Evolutionary conservation across 148 eudicot genomes (phyloP).

Genomic region (Rhododendron molle): DNA sequence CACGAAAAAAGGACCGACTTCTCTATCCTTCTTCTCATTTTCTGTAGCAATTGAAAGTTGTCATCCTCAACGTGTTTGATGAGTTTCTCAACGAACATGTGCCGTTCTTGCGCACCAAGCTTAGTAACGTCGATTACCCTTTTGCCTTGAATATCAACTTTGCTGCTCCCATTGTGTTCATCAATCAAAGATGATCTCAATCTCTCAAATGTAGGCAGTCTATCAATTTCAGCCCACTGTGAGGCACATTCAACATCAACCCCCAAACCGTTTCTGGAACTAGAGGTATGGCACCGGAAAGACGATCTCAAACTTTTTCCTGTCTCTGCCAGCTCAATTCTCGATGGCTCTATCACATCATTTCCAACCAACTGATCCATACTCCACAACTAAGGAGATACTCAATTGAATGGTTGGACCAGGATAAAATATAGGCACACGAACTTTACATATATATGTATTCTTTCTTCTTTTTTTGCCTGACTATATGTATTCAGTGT

Average conservation of each 20-base stretch:
- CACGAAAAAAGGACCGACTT: slow-evolving; percentile 34
- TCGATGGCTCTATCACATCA: slow-evolving; percentile 36
- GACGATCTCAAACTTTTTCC: slow-evolving; percentile 46
- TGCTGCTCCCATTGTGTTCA: slow-evolving; percentile 28
- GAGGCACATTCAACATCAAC: slow-evolving; percentile 33
- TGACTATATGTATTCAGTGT: background rate
- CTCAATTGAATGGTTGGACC: background rate
- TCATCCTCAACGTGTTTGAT: slow-evolving; percentile 72
- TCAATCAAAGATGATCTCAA: slow-evolving; percentile 61
- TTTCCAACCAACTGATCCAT: slow-evolving; percentile 36
- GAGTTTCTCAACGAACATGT: slow-evolving; percentile 65
- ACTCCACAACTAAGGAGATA: background rate
- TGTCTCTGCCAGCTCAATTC: slow-evolving; percentile 37
- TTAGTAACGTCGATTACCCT: slow-evolving; percentile 53
- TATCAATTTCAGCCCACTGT: slow-evolving; percentile 55
- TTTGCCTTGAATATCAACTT: slow-evolving; percentile 34
- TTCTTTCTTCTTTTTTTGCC: no score
- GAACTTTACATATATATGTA: background rate
- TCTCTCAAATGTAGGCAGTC: slow-evolving; percentile 67
- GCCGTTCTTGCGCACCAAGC: slow-evolving; percentile 64
- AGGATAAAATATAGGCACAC: background rate
- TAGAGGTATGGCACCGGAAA: slow-evolving; percentile 25
- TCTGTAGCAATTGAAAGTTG: slow-evolving; percentile 67
- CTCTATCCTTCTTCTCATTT: slow-evolving; percentile 65
- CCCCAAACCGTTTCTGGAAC: slow-evolving; percentile 31